Base-by-base conservation (phyloP, 2,329 filamentous ascomycete genomes). In the Cordyceps javanica region DNA sequence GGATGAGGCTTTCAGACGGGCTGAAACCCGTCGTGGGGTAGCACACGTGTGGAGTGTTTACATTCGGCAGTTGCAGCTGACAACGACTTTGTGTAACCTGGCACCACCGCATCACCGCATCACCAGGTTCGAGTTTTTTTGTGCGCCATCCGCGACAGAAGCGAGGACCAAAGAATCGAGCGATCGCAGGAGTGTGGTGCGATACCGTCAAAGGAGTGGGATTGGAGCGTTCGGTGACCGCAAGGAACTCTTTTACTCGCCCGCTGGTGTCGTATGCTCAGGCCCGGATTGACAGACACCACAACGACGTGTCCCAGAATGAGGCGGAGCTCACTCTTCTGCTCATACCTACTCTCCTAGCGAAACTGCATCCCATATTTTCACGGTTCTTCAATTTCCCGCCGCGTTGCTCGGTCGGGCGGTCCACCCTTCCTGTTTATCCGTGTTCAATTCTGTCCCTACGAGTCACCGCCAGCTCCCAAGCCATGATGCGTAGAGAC, bases 51-150 rank as follows among this genome's bases (percentile, higher is more conserved):
- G 41, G 50, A 42, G 26, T 36, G 36, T 42, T 26, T 42, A 32
- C 50, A 32, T 36, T 36, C 50, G 50, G 50, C 38, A 53, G 38
- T 16, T 32, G 25, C 50, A 53, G 50, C 50, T 53, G 50, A 53
- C 50, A 53, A 38, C 50, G 38, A 28, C 36, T 42, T 10, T 53
- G 50, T 53, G 50, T 53, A 42, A 42, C 50, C 36, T 53, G 26
- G n/a, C n/a, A 52, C 34, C 50, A 53, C 50, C 38, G 8, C 38
- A 41, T n/a, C n/a, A n/a, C n/a, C n/a, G n/a, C n/a, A 23, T 42
- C 50, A 53, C 50, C n/a, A 25, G 38, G 36, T 26, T 28, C 16
- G 25, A 41, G 11, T 23, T 52, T 52, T 52, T 52, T 19, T 21
- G 21, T 50, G 32, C 48, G 32, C 48, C 48, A 23, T 4, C 19